Percentiles rank a stretch among this genome's conserved stretches.
Conservation (phyloP, 345 rosid species). For the Moringa oleifera region DNA sequence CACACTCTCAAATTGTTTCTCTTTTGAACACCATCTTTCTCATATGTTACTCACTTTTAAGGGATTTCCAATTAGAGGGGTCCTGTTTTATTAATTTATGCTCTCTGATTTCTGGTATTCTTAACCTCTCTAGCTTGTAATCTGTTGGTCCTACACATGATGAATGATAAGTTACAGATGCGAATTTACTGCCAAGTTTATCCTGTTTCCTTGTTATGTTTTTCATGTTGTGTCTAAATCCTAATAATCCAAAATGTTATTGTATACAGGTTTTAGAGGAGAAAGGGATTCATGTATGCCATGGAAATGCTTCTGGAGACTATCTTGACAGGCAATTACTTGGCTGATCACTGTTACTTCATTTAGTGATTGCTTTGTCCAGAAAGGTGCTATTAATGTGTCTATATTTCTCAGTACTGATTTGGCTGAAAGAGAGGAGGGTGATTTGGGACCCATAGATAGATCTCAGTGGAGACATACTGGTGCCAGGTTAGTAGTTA, state of each 20-base stretch:
- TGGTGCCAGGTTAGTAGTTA: constrained; percentile 84
- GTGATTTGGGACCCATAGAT: constrained; percentile 92
- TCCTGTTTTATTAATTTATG: too few relatives aligned
- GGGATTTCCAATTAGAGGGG: background rate
- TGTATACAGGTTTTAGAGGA: constrained; percentile 76
- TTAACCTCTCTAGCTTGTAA: too few relatives aligned
- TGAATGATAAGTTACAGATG: too few relatives aligned
- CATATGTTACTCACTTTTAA: background rate
- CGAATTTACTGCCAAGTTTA: too few relatives aligned
- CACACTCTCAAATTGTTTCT: too few relatives aligned
- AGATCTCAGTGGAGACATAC: constrained; percentile 99
- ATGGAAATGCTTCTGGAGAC: constrained; percentile 88
- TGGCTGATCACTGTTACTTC: background rate
- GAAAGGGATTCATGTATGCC: constrained; percentile 90
- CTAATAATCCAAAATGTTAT: constrained; percentile 7
- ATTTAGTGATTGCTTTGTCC: constrained; percentile 4
- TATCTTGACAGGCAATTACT: constrained; percentile 72
- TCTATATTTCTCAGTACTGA: constrained; percentile 79
- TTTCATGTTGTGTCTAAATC: constrained; percentile 12
- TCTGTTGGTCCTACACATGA: too few relatives aligned
- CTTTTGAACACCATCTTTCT: background rate
- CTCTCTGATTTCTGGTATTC: too few relatives aligned
- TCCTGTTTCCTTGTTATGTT: too few relatives aligned
- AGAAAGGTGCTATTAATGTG: too few relatives aligned
- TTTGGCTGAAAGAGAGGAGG: constrained; percentile 76